These are phyloP conservation scores for Scalesia atractyloides DNA, from an alignment of 129 eudicot genomes.

Conservation along the genomic window DNA sequence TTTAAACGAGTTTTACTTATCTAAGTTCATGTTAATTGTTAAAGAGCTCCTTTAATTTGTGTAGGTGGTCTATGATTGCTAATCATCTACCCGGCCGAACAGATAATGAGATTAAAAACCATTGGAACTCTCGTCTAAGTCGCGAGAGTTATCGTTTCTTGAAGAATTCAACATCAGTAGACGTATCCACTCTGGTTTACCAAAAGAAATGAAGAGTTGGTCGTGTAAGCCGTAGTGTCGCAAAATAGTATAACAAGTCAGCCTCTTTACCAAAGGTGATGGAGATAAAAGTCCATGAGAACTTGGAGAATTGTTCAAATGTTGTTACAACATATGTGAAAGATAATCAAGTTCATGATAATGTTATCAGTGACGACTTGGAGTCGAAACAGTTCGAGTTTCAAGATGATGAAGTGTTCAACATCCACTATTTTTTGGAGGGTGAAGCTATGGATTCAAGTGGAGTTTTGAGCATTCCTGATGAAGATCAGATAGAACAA, in stretches of 20 bases:
- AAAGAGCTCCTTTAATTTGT: not conserved
- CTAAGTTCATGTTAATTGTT: not conserved
- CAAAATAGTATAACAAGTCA: slow-evolving; percentile 34
- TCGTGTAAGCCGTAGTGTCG: slow-evolving; percentile 41
- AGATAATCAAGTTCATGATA: slow-evolving; percentile 1
- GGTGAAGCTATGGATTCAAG: slow-evolving; percentile 19
- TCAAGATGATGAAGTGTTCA: slow-evolving; percentile 15
- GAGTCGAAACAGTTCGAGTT: not conserved
- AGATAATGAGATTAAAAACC: slow-evolving; percentile 66
- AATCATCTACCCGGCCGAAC: slow-evolving; percentile 65
- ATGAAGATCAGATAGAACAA: slow-evolving; percentile 24
- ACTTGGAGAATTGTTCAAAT: not conserved
- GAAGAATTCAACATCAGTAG: slow-evolving; percentile 12
- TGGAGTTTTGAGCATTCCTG: slow-evolving; percentile 10
- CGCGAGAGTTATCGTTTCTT: slow-evolving; percentile 42
- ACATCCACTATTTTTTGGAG: slow-evolving; percentile 23
- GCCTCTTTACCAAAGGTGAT: not conserved
- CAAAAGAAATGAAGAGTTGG: slow-evolving; percentile 36
- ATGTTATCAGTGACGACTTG: slow-evolving; percentile 5
- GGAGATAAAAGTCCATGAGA: not conserved
- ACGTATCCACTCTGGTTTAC: slow-evolving; percentile 18
- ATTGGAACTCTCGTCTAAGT: slow-evolving; percentile 65
- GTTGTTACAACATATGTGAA: not conserved
- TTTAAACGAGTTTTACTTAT: no score
- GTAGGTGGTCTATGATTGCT: slow-evolving; percentile 73